phyloP scores from a whole-genome alignment of 371 early-diverging fungal genomes.

The Capniomyces stellatus region DNA sequence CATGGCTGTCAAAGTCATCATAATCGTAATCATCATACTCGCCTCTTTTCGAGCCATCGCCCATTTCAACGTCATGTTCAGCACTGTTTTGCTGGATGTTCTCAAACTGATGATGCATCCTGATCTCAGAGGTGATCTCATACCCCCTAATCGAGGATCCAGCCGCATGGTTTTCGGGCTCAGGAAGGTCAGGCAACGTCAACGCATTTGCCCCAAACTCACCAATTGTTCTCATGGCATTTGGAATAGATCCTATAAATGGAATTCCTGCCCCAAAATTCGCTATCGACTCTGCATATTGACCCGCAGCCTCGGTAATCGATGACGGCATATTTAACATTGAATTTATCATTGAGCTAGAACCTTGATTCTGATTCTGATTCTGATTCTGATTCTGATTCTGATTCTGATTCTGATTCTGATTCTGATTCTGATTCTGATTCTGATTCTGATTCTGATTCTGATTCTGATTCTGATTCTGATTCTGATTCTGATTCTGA shows the following conservation, averaged over 20 bases:
- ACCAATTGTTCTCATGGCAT: background rate
- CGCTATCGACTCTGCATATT: background rate
- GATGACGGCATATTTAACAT: background rate
- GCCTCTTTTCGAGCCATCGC: background rate
- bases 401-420: too few species aligned
- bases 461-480: too few species aligned
- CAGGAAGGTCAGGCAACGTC: background rate
- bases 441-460: too few species aligned
- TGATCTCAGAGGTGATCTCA: background rate
- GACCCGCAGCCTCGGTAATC: background rate
- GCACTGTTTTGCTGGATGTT: background rate
- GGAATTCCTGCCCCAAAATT: background rate
- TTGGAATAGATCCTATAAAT: background rate
- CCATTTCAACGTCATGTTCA: background rate
- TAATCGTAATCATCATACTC: constrained; percentile 4
- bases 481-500: too few species aligned
- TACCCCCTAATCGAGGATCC: background rate
- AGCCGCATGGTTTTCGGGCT: background rate
- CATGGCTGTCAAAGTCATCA: constrained; percentile 2
- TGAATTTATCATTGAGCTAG: background rate
- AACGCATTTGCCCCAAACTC: background rate
- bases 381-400: too few species aligned
- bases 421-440: too few species aligned
- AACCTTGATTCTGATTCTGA: too few species aligned
- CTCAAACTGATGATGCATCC: background rate